Evolutionary conservation across 352 stramenopile species (phyloP).

Genomic region (Aphanomyces cochlioides): DNA sequence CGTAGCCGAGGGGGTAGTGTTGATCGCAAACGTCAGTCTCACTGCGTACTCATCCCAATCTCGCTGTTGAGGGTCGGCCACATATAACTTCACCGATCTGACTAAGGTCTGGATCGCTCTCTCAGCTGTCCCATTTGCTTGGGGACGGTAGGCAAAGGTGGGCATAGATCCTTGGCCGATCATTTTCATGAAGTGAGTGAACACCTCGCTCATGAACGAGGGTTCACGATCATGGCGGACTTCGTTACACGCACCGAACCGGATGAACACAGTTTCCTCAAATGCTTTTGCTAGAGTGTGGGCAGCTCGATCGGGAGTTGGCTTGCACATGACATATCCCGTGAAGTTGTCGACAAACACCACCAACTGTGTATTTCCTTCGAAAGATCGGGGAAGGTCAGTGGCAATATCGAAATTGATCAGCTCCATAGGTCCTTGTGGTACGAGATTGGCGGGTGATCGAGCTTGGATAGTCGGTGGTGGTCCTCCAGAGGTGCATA

Average conservation of each 20-base stretch:
- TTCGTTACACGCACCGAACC: not conserved
- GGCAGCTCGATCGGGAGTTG: too few species aligned
- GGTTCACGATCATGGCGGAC: not conserved
- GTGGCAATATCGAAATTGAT: too few species aligned
- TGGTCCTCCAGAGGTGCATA: too few species aligned
- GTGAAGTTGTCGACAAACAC: too few species aligned
- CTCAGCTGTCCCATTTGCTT: not conserved
- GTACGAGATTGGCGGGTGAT: too few species aligned
- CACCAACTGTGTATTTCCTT: too few species aligned
- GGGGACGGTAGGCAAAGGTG: not conserved
- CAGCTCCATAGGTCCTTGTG: too few species aligned
- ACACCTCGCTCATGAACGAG: not conserved
- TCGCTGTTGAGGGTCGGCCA: not conserved
- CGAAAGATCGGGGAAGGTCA: too few species aligned
- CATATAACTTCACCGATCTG: not conserved
- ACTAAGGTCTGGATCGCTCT: not conserved
- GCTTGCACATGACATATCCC: too few species aligned
- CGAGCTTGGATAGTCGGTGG: too few species aligned
- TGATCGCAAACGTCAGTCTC: not conserved
- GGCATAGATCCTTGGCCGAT: not conserved
- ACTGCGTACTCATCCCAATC: constrained; percentile 1
- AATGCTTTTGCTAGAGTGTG: too few species aligned
- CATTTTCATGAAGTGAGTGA: not conserved
- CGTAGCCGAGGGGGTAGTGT: not conserved
- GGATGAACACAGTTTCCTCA: not conserved